Evolutionary conservation across 2,329 filamentous ascomycete species (phyloP).

Genomic region (Phoma sp.): DNA sequence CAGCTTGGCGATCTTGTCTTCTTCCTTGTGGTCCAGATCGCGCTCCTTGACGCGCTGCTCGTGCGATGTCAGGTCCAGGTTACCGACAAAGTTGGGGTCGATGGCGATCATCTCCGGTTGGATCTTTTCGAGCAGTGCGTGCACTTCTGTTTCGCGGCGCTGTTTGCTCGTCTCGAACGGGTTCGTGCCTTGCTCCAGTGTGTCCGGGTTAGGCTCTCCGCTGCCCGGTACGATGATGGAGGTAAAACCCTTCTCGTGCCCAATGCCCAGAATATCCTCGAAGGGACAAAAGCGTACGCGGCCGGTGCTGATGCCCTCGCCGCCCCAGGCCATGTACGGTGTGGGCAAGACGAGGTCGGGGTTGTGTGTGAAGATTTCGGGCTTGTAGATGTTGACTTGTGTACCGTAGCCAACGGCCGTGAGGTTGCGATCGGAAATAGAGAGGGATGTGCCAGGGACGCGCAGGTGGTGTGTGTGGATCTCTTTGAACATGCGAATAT

Average conservation of each 20-base stretch:
- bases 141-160: constrained; percentile 90
- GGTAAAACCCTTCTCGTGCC: constrained; percentile 85
- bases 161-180: constrained; percentile 94
- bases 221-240: constrained; percentile 90
- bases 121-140: constrained; percentile 88
- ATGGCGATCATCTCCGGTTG: constrained; percentile 96
- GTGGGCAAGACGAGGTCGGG: constrained; percentile 77
- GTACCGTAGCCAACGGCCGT: constrained; percentile 93
- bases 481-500: constrained; percentile 91
- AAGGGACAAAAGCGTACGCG: constrained; percentile 90
- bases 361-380: constrained; percentile 79
- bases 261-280: constrained; percentile 88
- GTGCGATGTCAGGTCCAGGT: constrained; percentile 80
- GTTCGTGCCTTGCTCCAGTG: constrained; percentile 77
- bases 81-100: constrained; percentile 90
- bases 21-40: constrained; percentile 75
- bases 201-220: constrained; percentile 97
- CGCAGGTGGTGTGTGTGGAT: constrained; percentile 87
- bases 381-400: constrained; percentile 84
- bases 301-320: constrained; percentile 81
- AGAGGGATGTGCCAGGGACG: constrained; percentile 79
- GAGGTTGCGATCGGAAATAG: constrained; percentile 87
- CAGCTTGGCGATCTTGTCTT: constrained; percentile 64
- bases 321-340: constrained; percentile 93
- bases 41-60: constrained; percentile 77